Percentiles rank a stretch among this genome's conserved stretches.
Conservation (phyloP, 2,329 filamentous ascomycete species). For the Trichoderma atrobrunneum region DNA sequence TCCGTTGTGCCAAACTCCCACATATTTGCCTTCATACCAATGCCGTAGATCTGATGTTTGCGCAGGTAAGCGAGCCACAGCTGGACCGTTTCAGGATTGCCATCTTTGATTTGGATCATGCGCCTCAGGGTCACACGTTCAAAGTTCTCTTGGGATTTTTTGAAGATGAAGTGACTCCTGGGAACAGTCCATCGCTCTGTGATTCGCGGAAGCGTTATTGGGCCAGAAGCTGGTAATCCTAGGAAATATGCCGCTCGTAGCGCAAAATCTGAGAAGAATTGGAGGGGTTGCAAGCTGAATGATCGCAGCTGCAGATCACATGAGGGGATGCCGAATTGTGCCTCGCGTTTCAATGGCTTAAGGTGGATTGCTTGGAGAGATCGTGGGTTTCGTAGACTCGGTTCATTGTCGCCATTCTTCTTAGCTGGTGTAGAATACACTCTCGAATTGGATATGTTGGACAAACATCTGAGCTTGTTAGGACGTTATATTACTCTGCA, state of each 20-base stretch:
- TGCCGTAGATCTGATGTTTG: conserved; percentile 91
- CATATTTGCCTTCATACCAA: conserved; percentile 98
- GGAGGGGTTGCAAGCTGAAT: conserved; percentile 83
- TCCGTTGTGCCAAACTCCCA: conserved; percentile 80
- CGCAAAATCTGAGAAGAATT: conserved; percentile 93
- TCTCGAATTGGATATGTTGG: background rate
- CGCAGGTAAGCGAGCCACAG: conserved; percentile 89
- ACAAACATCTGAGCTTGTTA: background rate
- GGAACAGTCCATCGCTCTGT: conserved; percentile 94
- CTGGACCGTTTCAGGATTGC: conserved; percentile 82
- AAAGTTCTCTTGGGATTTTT: conserved; percentile 98
- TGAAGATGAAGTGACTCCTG: conserved; percentile 85
- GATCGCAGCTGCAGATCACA: conserved; percentile 93
- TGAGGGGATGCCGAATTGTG: conserved; percentile 73
- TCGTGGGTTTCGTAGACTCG: conserved; percentile 61
- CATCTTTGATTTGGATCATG: conserved; percentile 89
- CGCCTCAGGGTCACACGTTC: conserved; percentile 84
- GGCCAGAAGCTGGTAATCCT: conserved; percentile 78
- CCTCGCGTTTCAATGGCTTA: conserved; percentile 72
- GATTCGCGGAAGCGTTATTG: conserved; percentile 80
- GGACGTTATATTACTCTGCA: background rate
- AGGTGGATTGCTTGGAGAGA: conserved; percentile 84
- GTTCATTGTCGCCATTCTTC: background rate
- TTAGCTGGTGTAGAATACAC: background rate
- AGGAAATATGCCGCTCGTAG: conserved; percentile 93